These are phyloP conservation scores for Podila minutissima DNA, from an alignment of 192 early-diverging fungal genomes.

Conservation along the genomic window DNA sequence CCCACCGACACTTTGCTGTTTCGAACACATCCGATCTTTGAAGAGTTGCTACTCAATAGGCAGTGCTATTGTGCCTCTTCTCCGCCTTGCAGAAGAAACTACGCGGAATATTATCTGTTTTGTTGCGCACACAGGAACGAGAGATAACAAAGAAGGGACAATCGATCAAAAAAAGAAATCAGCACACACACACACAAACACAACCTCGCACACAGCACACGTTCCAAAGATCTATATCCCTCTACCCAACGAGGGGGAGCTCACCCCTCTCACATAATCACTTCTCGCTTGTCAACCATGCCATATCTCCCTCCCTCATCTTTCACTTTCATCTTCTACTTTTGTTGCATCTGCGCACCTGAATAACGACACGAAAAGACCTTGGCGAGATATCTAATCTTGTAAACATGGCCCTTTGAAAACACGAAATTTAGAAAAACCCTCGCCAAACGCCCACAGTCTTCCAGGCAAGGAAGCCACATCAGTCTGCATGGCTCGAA, in stretches of 20 bases:
- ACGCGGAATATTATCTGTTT: background rate
- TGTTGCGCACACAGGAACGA: background rate
- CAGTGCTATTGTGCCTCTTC: background rate
- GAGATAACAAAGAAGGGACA: background rate
- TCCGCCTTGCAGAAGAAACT: background rate
- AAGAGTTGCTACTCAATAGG: background rate
- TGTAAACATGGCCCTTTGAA: background rate
- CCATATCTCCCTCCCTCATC: no score
- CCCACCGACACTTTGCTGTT: background rate
- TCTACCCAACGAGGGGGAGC: no score
- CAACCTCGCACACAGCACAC: no score
- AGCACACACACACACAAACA: no score
- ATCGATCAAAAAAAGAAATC: background rate
- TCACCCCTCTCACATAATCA: no score
- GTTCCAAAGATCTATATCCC: no score
- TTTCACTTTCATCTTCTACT: background rate
- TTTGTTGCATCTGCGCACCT: background rate
- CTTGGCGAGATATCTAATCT: background rate
- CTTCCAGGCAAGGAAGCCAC: slow-evolving; percentile 34
- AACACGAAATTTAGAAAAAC: slow-evolving; percentile 9
- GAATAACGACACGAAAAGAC: background rate
- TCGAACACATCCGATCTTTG: slow-evolving; percentile 1
- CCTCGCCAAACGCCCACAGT: slow-evolving; percentile 23
- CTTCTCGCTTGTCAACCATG: no score
- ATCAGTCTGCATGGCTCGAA: slow-evolving; percentile 25